Base-by-base conservation (phyloP, 495 filamentous ascomycete species). In the Patellaria atrata region DNA sequence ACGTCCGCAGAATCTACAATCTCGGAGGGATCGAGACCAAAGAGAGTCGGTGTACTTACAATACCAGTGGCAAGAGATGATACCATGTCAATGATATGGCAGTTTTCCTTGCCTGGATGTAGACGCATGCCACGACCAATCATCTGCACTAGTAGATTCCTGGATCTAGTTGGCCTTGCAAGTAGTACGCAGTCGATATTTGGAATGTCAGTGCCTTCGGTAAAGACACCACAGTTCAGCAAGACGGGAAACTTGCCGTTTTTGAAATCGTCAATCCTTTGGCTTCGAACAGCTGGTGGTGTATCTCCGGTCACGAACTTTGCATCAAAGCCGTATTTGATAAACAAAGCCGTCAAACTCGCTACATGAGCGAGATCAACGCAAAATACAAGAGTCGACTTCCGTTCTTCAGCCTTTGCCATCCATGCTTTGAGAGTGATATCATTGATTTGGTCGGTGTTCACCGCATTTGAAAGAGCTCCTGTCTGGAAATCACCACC, bases 41-140 rank as follows among this genome's bases (percentile, higher is more conserved):
- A 94, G 6, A 99, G 61, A 0, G 89, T 94, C 1, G 89, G 91
- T 0, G 79, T 83, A 9, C 84, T 86, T 1, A 92, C 63, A 33
- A 99, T 77, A 0, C 91, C 89, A 0, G 73, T 75, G 35, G 70
- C 66, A 10, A 96, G 60, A 9, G 73, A 77, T 0, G 82, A 73
- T 1, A 96, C 89, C 82, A 99, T 86, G 53, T 99, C 89, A 43
- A 99, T 89, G 29, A 99, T 64, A 53, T 94, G 89, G 45, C 89
- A 99, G 47, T 96, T 71, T 25, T 75, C 54, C 52, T 99, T 99
- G 1, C 67, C 79, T 2, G 77, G 63, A 49, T 77, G 65, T 20
- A 94, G 58, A 22, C 89, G 75, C 68, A 96, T 77, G 0, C 89
- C 89, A 40, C 89, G 73, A 0, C 89, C 89, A 30, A 99, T 92